Conservation (phyloP, 2,329 filamentous ascomycete species). For the Volutella citrinella region DNA sequence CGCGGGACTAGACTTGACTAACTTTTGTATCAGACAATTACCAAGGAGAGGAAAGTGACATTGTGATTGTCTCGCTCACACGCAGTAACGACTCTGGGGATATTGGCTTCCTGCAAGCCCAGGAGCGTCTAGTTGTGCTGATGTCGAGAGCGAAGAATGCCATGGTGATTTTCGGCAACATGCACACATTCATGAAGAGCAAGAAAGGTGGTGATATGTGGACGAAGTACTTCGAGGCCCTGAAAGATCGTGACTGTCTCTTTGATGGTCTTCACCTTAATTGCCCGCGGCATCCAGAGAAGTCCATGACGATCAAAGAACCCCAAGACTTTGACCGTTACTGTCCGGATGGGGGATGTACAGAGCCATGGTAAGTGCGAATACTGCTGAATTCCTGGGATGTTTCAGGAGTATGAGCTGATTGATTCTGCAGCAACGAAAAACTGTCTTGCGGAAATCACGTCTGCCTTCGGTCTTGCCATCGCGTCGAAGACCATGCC, state of each 20-base stretch:
- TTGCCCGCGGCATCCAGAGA: conserved; percentile 58
- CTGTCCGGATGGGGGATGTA: conserved; percentile 70
- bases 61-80: conserved; percentile 66
- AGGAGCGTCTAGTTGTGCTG: conserved; percentile 67
- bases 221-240: conserved; percentile 52
- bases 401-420: too few species aligned
- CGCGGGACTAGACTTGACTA: background rate
- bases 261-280: conserved; percentile 59
- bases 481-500: conserved; percentile 58
- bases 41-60: conserved; percentile 73
- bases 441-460: conserved; percentile 57
- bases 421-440: conserved; percentile 36
- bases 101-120: conserved; percentile 67
- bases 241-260: conserved; percentile 51
- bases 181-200: conserved; percentile 61
- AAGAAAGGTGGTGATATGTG: conserved; percentile 44
- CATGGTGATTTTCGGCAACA: conserved; percentile 69
- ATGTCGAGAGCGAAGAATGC: conserved; percentile 63
- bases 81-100: conserved; percentile 61
- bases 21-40: conserved; percentile 64
- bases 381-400: too few species aligned
- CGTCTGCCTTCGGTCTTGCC: conserved; percentile 58
- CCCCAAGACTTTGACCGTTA: conserved; percentile 57
- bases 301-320: conserved; percentile 40
- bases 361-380: conserved; percentile 52